Base-by-base conservation (phyloP, 2,329 filamentous ascomycete species). In the Paraphaeosphaeria sporulosa region DNA sequence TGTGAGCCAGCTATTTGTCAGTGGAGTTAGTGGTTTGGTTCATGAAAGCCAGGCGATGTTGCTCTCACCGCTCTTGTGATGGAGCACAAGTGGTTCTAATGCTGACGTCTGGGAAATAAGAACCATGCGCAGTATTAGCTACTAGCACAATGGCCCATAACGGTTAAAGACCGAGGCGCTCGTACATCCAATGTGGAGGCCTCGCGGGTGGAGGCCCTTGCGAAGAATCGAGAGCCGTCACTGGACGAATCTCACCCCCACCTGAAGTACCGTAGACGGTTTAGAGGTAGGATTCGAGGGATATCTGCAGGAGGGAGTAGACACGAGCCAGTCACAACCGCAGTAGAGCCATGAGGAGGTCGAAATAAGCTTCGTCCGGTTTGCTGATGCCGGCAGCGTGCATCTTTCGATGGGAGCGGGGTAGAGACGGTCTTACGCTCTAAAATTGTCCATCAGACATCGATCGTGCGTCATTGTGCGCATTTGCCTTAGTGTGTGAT, bases 171-270 rank as follows among this genome's bases (percentile, higher is more conserved):
- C 42, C 5, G 12, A 12, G 36, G 15, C 17, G 3, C 17, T 44
- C 12, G 10, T 27, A 23, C 9, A 27, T 27, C 36, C 15, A n/a
- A n/a, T 32, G 13, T 10, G 23, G 15, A 46, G 17, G 40, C 21
- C 17, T 40, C 34, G 40, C 21, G 40, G 7, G 34, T 27, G 38
- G 48, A 30, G 32, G 53, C 40, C 12, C 46, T 50, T 38, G 32
- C 9, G 47, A 46, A 36, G 8, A 27, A 2, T 36, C 38, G 21
- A 30, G 53, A 32, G 50, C 61, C 56, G 50, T 57, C 49, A 55
- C 55, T 54, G 60, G 51, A 34, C 52, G n/a, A 30, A 15, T 23
- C 48, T 5, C 17, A 42, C 30, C 52, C 49, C 58, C 47, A 48
- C 47, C 38, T 57, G 47, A 19, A 38, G 49, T 23, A n/a, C 27